These are phyloP conservation scores for Paxillus involutus DNA, from an alignment of 768 basidiomycete genomes.

Conservation along the genomic window DNA sequence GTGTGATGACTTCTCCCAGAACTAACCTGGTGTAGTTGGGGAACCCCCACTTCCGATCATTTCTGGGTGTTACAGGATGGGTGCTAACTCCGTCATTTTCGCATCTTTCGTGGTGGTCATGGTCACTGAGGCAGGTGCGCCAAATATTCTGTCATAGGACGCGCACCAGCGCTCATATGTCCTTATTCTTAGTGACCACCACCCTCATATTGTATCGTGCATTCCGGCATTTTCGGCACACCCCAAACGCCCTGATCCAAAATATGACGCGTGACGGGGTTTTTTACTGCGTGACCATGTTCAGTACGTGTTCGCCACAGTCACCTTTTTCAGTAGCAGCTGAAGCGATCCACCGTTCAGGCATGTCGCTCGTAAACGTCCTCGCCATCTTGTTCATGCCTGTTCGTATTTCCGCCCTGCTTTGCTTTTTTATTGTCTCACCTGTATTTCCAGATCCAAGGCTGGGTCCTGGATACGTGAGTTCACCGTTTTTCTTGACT, in stretches of 20 bases:
- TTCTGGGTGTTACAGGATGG: neutral
- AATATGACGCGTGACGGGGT: neutral
- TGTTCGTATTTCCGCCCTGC: too few species aligned
- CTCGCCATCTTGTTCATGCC: too few species aligned
- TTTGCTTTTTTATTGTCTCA: neutral
- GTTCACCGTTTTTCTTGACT: neutral
- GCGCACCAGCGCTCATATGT: too few species aligned
- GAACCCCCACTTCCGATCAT: neutral
- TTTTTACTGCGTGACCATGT: neutral
- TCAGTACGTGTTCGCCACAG: too few species aligned
- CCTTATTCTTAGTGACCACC: too few species aligned
- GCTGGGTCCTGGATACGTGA: too few species aligned
- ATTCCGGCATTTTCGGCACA: neutral
- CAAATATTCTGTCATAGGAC: too few species aligned
- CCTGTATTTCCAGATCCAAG: too few species aligned
- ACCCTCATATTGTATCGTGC: too few species aligned
- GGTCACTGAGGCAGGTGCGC: too few species aligned
- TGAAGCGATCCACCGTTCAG: neutral
- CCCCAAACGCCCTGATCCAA: neutral
- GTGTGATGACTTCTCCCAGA: too few species aligned
- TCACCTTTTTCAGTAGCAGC: neutral
- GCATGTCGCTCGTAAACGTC: neutral
- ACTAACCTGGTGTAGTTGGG: neutral
- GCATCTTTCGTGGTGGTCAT: too few species aligned
- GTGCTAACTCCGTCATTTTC: neutral